Evolutionary conservation across 768 basidiomycete species (phyloP).

Genomic region (Auricularia auricula-judae): DNA sequence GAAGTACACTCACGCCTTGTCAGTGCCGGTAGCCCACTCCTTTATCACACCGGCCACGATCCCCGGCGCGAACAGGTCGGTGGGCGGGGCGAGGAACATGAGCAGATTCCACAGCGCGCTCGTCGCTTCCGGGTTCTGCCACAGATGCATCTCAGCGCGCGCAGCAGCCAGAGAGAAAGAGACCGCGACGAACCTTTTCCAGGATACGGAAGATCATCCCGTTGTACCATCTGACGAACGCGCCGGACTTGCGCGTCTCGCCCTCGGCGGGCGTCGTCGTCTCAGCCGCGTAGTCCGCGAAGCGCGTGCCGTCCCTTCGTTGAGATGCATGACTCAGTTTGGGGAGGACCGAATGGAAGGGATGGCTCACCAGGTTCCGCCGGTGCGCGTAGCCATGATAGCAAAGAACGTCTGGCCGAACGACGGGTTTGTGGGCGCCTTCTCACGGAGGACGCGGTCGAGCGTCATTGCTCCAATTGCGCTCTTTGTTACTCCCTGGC

Average conservation of each 20-base stretch:
- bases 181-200: no score
- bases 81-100: conserved; percentile 9
- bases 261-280: no score
- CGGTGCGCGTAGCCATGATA: not conserved
- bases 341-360: not conserved
- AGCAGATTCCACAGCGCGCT: conserved; percentile 7
- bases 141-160: not conserved
- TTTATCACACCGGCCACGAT: conserved; percentile 11
- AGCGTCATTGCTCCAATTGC: conserved; percentile 13
- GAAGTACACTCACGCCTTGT: no score
- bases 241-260: no score
- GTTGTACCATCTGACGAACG: no score
- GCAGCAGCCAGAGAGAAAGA: no score
- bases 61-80: conserved; percentile 13
- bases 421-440: not conserved
- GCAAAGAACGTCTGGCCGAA: not conserved
- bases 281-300: no score
- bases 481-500: conserved; percentile 15
- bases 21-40: not conserved
- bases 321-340: no score
- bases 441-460: conserved; percentile 7
- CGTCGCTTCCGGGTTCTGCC: conserved; percentile 10
- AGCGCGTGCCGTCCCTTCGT: no score
- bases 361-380: not conserved
- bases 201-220: no score